A percentile compares a stretch with the other conserved stretches of the same genome.
Conservation (phyloP, 148 eudicot species). For the Vaccinium darrowii region DNA sequence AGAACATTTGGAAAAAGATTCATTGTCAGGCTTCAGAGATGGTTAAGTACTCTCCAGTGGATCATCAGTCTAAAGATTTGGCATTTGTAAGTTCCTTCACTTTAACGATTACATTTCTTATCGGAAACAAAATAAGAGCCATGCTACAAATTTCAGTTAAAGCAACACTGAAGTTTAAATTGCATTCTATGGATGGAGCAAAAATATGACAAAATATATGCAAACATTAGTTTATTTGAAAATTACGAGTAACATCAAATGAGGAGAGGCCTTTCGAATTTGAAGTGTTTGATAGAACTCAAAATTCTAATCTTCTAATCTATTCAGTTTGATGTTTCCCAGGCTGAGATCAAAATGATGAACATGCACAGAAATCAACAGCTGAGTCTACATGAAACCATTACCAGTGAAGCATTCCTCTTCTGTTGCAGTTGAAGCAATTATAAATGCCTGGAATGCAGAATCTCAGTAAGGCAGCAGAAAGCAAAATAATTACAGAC, state of each 20-base stretch:
- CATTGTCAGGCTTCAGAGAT: background rate
- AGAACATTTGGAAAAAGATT: background rate
- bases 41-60: background rate
- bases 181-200: background rate
- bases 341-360: background rate
- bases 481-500: background rate
- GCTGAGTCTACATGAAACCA: background rate
- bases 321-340: background rate
- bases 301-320: background rate
- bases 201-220: background rate
- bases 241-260: background rate
- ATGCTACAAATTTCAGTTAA: background rate
- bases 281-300: background rate
- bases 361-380: background rate
- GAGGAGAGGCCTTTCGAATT: background rate
- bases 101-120: background rate
- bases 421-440: slow-evolving; percentile 58
- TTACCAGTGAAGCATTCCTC: slow-evolving; percentile 65
- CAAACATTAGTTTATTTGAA: background rate
- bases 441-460: slow-evolving; percentile 54
- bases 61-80: background rate
- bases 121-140: background rate
- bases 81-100: background rate
- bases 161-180: background rate
- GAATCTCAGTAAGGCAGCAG: background rate